Evolutionary conservation across 78 protist genomes (phyloP), one percentile per base, ranked within the genome.

Genomic region (Dictyostelium firmibasis): DNA sequence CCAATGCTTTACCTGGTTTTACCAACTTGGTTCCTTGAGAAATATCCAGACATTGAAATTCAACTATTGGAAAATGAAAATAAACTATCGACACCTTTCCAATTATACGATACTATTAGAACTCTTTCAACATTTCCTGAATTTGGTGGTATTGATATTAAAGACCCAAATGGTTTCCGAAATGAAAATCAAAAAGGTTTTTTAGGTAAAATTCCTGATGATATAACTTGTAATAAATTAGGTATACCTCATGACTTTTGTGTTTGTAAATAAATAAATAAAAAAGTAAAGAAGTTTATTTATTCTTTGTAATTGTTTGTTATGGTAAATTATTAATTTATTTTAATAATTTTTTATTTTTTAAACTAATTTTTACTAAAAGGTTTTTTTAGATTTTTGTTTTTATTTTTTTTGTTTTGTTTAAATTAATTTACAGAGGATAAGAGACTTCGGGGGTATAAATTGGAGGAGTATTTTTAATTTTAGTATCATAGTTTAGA

Each of bases 71-170:
- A n/a, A 11, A 88, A 88, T 31, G 93, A 88, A 67, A 88, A 88
- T 35, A 77, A 62, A 29, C 67, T 88, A 5, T 31, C 86, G 9
- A 78, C 93, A 43, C 93, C 93, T 13, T 64, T 88, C 50, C 86
- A 79, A 35, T 35, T 88, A 20, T 88, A 88, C 38, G 57, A 50
- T 36, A 88, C 93, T 0, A 10, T 88, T 5, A 38, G 93, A 76
- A 18, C 83, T 60, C 69, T 88, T 9, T 47, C 93, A 36, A 88
- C 20, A 2, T 88, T 77, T 64, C 86, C 93, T 4, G 93, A 88
- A n/a, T 88, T 88, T 88, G 93, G 93, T 29, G 93, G 93, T 5
- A 79, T 88, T 13, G 93, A 88, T 78, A 27, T 64, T 23, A 41
- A 8, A 25, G 93, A 88, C 20, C 53, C 47, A 13, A 11, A 62